A percentile compares a stretch with the other conserved stretches of the same genome.
phyloP scores from a whole-genome alignment of 148 eudicot species.

The Polygonum aviculare region DNA sequence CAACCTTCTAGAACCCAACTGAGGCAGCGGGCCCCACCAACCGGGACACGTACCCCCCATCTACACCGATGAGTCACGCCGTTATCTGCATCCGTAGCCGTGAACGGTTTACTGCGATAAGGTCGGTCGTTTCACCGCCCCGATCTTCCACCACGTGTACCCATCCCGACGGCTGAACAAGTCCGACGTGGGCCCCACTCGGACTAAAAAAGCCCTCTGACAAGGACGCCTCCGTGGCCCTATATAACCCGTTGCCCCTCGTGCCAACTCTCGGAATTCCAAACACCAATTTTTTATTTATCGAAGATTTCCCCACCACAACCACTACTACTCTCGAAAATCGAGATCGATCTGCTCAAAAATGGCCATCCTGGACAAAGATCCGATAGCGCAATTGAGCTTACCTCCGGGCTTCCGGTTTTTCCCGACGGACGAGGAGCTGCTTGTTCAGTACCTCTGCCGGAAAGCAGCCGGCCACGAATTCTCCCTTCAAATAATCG shows the following conservation, averaged over 20 bases:
- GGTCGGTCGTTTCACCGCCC: neutral
- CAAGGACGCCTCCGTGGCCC: neutral
- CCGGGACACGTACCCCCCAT: neutral
- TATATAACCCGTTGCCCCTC: neutral
- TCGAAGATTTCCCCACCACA: neutral
- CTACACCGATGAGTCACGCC: neutral
- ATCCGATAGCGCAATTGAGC: constrained; percentile 49
- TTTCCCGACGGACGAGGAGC: constrained; percentile 76
- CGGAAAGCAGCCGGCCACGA: constrained; percentile 52
- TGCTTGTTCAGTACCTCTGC: constrained; percentile 59
- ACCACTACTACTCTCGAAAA: too few species aligned
- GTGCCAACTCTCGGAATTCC: neutral
- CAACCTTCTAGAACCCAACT: neutral
- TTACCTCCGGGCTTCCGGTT: constrained; percentile 86
- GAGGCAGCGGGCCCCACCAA: neutral
- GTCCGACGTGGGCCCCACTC: neutral
- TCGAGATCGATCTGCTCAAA: neutral
- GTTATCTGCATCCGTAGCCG: neutral
- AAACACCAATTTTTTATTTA: neutral
- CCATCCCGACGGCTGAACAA: neutral
- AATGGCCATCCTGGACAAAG: constrained; percentile 45
- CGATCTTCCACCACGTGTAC: neutral
- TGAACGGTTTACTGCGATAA: constrained; percentile 3
- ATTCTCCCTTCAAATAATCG: constrained; percentile 48
- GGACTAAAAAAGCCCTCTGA: neutral